Percentiles rank a stretch among this genome's conserved stretches.
Evolutionary conservation across 2,329 filamentous ascomycete species (phyloP).

Genomic region (Calycina marina): DNA sequence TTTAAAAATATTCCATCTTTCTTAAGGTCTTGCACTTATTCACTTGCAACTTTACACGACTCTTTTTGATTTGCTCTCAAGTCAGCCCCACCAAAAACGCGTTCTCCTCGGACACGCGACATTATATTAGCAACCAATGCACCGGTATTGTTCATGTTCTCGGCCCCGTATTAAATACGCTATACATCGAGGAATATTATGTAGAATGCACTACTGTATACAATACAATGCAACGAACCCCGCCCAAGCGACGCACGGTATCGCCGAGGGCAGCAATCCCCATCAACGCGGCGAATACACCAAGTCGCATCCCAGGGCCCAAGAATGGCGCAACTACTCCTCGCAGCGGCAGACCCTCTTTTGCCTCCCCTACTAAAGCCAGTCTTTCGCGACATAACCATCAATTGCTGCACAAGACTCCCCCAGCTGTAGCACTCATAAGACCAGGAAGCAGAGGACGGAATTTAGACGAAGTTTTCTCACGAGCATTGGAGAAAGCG

Average conservation of each 20-base stretch:
- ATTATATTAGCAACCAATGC: neutral
- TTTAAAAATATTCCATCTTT: no score
- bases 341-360: constrained; percentile 35
- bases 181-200: no score
- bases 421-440: constrained; percentile 23
- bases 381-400: constrained; percentile 48
- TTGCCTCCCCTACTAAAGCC: constrained; percentile 51
- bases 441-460: constrained; percentile 18
- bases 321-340: constrained; percentile 16
- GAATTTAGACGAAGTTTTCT: constrained; percentile 20
- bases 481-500: constrained; percentile 12
- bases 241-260: constrained; percentile 49
- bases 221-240: constrained; percentile 42
- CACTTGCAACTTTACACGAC: no score
- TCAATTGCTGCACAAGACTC: constrained; percentile 33
- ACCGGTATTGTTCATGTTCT: neutral
- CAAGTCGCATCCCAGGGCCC: constrained; percentile 19
- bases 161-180: no score
- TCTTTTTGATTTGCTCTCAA: no score
- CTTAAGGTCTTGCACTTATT: no score
- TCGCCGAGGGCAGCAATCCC: constrained; percentile 36
- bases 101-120: neutral
- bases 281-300: constrained; percentile 27
- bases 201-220: no score
- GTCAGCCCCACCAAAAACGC: neutral